phyloP scores from a whole-genome alignment of 768 basidiomycete genomes.

The Naganishia friedmannii region DNA sequence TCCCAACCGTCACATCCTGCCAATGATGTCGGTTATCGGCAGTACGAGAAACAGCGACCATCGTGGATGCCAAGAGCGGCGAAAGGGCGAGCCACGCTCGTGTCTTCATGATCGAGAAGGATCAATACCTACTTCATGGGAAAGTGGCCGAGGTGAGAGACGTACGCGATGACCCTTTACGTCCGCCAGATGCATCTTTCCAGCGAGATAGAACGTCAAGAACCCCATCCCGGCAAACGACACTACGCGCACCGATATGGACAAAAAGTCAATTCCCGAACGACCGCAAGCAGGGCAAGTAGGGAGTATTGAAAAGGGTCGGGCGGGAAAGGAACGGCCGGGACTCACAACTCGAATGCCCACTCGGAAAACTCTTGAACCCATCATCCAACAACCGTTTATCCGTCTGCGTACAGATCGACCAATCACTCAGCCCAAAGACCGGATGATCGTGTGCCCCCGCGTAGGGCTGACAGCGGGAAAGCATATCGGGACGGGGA shows the following conservation, averaged over 20 bases:
- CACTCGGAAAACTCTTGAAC: conserved; percentile 87
- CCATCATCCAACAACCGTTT: conserved; percentile 67
- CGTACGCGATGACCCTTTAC: conserved; percentile 61
- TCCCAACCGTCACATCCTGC: conserved; percentile 82
- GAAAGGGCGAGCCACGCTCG: conserved; percentile 72
- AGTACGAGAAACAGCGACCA: conserved; percentile 64
- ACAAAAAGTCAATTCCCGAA: too few species aligned
- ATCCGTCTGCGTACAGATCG: conserved; percentile 73
- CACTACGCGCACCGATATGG: conserved; percentile 50
- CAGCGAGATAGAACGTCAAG: conserved; percentile 80
- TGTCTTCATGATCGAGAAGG: conserved; percentile 25
- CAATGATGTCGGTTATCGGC: conserved; percentile 94
- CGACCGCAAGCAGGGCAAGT: too few species aligned
- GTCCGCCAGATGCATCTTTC: conserved; percentile 89
- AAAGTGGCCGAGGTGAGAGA: conserved; percentile 44
- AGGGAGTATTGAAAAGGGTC: too few species aligned
- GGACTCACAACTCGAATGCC: conserved; percentile 76
- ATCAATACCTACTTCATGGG: not conserved
- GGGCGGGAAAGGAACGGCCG: too few species aligned
- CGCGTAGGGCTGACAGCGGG: conserved; percentile 66
- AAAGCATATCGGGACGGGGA: conserved; percentile 76
- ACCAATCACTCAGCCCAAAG: conserved; percentile 68
- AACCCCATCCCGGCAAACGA: conserved; percentile 92
- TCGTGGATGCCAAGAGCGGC: conserved; percentile 70
- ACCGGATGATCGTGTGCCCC: conserved; percentile 64